A percentile compares a stretch with the other conserved stretches of the same genome.
phyloP scores from a whole-genome alignment of 148 eudicot genomes.

The Arbutus unedo region DNA sequence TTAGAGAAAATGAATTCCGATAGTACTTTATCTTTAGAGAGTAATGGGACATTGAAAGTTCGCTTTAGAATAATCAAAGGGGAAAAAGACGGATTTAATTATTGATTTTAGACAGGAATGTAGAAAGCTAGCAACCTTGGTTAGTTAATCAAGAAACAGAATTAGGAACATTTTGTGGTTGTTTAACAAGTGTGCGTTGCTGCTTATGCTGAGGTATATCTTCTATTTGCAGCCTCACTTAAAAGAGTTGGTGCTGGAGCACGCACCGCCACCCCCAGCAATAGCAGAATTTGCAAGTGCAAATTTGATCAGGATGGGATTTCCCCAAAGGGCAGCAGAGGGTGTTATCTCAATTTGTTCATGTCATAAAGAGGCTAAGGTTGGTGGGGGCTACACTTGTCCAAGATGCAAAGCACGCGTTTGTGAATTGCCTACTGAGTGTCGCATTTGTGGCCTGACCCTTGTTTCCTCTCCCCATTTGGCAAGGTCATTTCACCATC shows the following conservation, averaged over 20 bases:
- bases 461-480: slow-evolving; percentile 98
- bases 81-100: neutral
- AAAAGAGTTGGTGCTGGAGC: slow-evolving; percentile 83
- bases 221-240: slow-evolving; percentile 63
- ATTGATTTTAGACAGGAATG: neutral
- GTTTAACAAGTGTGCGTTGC: neutral
- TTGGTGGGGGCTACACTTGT: slow-evolving; percentile 94
- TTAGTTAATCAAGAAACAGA: no score
- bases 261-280: slow-evolving; percentile 98
- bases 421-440: slow-evolving; percentile 89
- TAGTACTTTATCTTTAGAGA: no score
- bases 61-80: neutral
- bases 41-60: neutral
- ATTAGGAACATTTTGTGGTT: neutral
- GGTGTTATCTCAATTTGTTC: slow-evolving; percentile 86
- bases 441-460: slow-evolving; percentile 90
- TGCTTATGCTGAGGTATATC: neutral
- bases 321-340: slow-evolving; percentile 94
- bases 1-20: no score
- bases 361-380: slow-evolving; percentile 91
- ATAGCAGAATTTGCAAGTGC: slow-evolving; percentile 93
- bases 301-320: slow-evolving; percentile 93
- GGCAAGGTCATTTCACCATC: slow-evolving; percentile 93
- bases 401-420: slow-evolving; percentile 96
- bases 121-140: slow-evolving; percentile 3